These are phyloP conservation scores for Sporothrix humicola DNA, from an alignment of 2,329 filamentous ascomycete genomes.

Conservation along the genomic window DNA sequence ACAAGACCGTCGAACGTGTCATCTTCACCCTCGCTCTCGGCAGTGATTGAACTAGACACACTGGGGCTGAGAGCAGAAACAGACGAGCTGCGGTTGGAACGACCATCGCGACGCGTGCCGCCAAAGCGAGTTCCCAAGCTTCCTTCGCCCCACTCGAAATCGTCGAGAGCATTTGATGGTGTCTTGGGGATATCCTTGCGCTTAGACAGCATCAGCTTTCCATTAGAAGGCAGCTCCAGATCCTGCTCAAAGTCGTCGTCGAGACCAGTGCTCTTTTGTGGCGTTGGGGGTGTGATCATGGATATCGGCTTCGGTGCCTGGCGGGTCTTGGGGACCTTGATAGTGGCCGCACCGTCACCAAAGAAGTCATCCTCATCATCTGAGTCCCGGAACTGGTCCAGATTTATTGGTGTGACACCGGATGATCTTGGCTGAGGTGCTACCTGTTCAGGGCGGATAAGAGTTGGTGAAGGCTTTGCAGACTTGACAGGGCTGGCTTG, in stretches of 20 bases:
- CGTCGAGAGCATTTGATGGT: conserved; percentile 67
- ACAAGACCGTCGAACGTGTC: conserved; percentile 90
- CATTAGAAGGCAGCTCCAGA: conserved; percentile 71
- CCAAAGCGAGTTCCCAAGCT: conserved; percentile 90
- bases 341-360: conserved; percentile 67
- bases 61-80: conserved; percentile 90
- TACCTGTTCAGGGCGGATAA: conserved; percentile 45
- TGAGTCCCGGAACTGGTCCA: conserved; percentile 69
- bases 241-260: conserved; percentile 75
- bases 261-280: conserved; percentile 51
- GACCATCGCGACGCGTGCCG: conserved; percentile 79
- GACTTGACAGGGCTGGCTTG: conserved; percentile 57
- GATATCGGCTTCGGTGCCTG: conserved; percentile 57
- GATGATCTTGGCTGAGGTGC: conserved; percentile 48
- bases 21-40: conserved; percentile 93
- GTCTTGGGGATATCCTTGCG: conserved; percentile 67
- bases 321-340: conserved; percentile 68
- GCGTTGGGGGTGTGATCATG: conserved; percentile 62
- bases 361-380: conserved; percentile 67
- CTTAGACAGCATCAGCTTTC: conserved; percentile 68
- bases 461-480: conserved; percentile 40
- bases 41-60: conserved; percentile 85
- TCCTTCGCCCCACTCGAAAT: conserved; percentile 93
- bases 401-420: conserved; percentile 49
- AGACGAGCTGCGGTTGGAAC: conserved; percentile 82